Base-by-base conservation (phyloP, 805 yeast genomes). In the Nakazawaea molendinolei region DNA sequence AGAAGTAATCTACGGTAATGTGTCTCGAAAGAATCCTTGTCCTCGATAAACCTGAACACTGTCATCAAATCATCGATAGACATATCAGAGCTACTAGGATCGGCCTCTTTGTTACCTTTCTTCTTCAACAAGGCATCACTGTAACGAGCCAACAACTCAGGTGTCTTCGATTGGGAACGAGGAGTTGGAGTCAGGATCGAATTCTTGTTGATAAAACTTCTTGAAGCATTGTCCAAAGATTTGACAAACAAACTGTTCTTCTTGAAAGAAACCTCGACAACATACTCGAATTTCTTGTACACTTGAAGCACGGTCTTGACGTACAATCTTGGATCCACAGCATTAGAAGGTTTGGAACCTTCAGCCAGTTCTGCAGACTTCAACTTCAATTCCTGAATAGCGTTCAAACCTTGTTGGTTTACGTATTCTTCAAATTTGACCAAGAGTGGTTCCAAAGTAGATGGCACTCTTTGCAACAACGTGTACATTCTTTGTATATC, bases 1-100 rank as follows among this genome's bases (percentile, higher is more conserved):
- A 97, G 90, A 48, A 92, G 70, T 52, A 82, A 67, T 44, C 97
- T 76, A 58, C 97, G 78, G 60, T 92, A 92, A 63, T 85, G 83
- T 43, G 80, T 82, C 62, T 92, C 97, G 60, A 92, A 94, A 28
- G 92, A 85, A 63, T 94, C 97, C 57, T 87, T 89, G 56, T 92
- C 97, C 29, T 85, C 87, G 40, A 94, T 71, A 54, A 84, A 90
- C 52, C 79, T 80, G 67, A 92, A 86, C 19, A 92, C 69, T 12
- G 79, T 74, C 84, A 90, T 85, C 49, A 92, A 73, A 51, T 89
- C 92, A 47, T 83, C 89, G 31, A 83, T 76, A 36, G 77, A 76
- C 79, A 89, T 76, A 52, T 81, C 90, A 41, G 67, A 63, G n/a
- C 72, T 63, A 12, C 36, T 36, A 7, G 43, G 23, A 44, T 81